Evolutionary conservation across 2,329 filamentous ascomycete species (phyloP).

Genomic region (Sporothrix phasma): DNA sequence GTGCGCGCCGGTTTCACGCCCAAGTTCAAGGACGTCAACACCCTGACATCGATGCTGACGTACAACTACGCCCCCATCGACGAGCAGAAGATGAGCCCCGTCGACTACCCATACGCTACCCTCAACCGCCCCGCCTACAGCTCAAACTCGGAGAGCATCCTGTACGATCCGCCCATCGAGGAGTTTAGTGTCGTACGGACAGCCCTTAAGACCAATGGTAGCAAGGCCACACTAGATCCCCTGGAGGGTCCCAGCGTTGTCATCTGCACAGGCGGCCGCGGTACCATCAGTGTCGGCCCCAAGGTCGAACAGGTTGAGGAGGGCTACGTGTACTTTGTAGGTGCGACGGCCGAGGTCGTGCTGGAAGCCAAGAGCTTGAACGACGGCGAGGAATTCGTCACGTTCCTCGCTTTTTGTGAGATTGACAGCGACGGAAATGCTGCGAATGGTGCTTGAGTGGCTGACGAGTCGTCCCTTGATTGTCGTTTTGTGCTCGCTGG

Average conservation of each 20-base stretch:
- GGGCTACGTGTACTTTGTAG: slow-evolving; percentile 74
- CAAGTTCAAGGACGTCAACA: slow-evolving; percentile 94
- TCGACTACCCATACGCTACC: slow-evolving; percentile 75
- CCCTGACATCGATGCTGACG: slow-evolving; percentile 81
- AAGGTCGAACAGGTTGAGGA: slow-evolving; percentile 66
- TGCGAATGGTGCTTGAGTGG: background rate
- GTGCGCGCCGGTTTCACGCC: slow-evolving; percentile 95
- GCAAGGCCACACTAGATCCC: slow-evolving; percentile 80
- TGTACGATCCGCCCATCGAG: slow-evolving; percentile 94
- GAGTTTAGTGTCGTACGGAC: slow-evolving; percentile 88
- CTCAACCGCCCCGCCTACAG: slow-evolving; percentile 76
- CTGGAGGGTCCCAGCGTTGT: slow-evolving; percentile 85
- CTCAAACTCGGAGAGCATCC: slow-evolving; percentile 57
- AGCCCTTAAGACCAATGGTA: slow-evolving; percentile 57
- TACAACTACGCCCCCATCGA: slow-evolving; percentile 92
- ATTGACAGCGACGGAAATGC: slow-evolving; percentile 39
- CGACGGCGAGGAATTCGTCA: slow-evolving; percentile 63
- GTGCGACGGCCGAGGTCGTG: slow-evolving; percentile 73
- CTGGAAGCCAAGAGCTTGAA: slow-evolving; percentile 53
- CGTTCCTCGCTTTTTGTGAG: slow-evolving; percentile 92
- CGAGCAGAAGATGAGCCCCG: slow-evolving; percentile 84
- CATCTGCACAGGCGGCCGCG: slow-evolving; percentile 77
- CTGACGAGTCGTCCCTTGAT: too few species aligned
- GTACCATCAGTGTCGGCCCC: slow-evolving; percentile 74
- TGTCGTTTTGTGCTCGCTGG: too few species aligned